phyloP scores from a whole-genome alignment of 306 rosid genomes.

The Pyrus communis region DNA sequence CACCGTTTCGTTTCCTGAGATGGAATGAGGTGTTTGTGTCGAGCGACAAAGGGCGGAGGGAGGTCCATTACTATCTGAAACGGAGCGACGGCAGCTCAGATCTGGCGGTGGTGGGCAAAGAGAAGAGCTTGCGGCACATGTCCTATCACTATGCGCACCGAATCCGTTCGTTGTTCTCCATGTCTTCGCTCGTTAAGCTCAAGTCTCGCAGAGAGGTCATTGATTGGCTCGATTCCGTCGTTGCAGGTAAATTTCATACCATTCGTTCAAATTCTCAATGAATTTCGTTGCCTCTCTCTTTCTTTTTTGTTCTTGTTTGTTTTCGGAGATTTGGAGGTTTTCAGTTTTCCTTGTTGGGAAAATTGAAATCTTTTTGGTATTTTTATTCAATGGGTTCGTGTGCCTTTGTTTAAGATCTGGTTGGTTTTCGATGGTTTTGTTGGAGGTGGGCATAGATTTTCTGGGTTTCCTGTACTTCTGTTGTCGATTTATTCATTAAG shows the following conservation, averaged over 20 bases:
- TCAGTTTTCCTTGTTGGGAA: not conserved
- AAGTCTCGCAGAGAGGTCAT: slow-evolving; percentile 69
- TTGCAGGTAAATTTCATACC: slow-evolving; percentile 43
- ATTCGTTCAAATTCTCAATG: too few species aligned
- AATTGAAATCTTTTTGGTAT: not conserved
- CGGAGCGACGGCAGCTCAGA: slow-evolving; percentile 48
- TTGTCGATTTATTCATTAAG: not conserved
- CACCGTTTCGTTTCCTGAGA: slow-evolving; percentile 33
- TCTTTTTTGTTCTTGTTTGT: not conserved
- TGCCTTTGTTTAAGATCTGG: not conserved
- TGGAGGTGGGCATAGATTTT: not conserved
- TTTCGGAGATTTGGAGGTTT: not conserved
- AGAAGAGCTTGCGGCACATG: slow-evolving; percentile 64
- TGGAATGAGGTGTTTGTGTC: slow-evolving; percentile 69
- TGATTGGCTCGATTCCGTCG: slow-evolving; percentile 63
- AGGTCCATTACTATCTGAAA: slow-evolving; percentile 62
- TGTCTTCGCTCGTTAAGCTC: slow-evolving; percentile 37
- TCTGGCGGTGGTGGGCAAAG: slow-evolving; percentile 78
- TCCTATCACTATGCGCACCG: slow-evolving; percentile 48
- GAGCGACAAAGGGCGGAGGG: slow-evolving; percentile 52
- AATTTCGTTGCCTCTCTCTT: not conserved
- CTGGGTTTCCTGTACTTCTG: not conserved
- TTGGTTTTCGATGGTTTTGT: too few species aligned
- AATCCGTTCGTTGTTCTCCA: slow-evolving; percentile 14
- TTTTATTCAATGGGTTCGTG: not conserved